Percentiles rank a stretch among this genome's conserved stretches.
Evolutionary conservation across 2,329 filamentous ascomycete species (phyloP).

Genomic region (Claviceps quebecensis): DNA sequence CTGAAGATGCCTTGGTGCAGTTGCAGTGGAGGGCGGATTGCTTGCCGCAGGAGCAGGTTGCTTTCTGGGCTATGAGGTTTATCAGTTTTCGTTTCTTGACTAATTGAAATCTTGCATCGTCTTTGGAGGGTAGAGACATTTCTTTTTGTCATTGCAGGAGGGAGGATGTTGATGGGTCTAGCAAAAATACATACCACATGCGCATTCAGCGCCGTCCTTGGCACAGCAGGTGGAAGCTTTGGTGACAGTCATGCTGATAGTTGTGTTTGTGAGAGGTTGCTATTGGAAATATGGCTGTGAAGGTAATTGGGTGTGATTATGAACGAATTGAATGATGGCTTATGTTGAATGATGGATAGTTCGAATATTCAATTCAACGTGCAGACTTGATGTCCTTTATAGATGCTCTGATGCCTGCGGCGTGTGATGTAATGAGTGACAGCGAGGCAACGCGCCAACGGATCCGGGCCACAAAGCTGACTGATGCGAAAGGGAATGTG

Average conservation of each 20-base stretch:
- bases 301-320: neutral
- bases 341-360: neutral
- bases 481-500: neutral
- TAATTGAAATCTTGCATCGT: no score
- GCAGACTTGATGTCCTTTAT: neutral
- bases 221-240: constrained; percentile 41
- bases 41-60: constrained; percentile 80
- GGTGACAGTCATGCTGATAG: constrained; percentile 19
- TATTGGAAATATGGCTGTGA: neutral
- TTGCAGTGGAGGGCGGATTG: constrained; percentile 74
- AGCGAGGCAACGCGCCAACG: neutral
- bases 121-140: no score
- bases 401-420: neutral
- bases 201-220: constrained; percentile 36
- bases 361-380: neutral
- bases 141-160: no score
- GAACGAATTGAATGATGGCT: neutral
- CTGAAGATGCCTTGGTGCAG: constrained; percentile 60
- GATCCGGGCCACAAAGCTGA: neutral
- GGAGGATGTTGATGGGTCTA: no score
- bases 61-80: constrained; percentile 37
- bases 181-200: constrained; percentile 36
- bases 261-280: neutral
- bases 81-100: neutral
- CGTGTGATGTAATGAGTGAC: neutral